Base-by-base conservation (phyloP, 2,329 filamentous ascomycete genomes). In the Diplocarpon rosae region DNA sequence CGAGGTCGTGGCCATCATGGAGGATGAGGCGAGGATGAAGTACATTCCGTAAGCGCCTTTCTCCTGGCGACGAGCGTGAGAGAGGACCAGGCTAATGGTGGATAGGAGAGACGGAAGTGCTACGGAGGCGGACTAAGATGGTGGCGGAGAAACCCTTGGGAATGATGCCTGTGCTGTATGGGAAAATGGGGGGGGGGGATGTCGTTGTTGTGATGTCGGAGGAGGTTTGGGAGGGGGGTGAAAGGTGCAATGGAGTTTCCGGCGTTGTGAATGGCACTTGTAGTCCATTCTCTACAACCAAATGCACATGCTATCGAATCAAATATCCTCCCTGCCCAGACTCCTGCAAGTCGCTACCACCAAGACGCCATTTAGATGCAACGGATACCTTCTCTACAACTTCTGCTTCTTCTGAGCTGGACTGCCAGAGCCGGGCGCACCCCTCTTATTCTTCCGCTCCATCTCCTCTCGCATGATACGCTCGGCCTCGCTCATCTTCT, bases 401-500 rank as follows among this genome's bases (percentile, higher is more conserved):
- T 66, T 69, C 47, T 68, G 73, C 56, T 72, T 76, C 65, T 80
- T 80, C 39, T 79, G 78, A 38, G 65, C 64, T 1, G 68, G 64
- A 37, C 69, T 69, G 14, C 65, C 66, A 42, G 69, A 68, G 0
- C 71, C 70, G 1, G 62, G 63, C 3, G 60, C 60, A 9, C 69
- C 72, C 38, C 76, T 68, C 29, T 70, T 64, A 44, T 80, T 70
- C 60, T 87, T 88, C 52, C 73, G 71, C 55, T 87, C 83, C 64
- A 86, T 72, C 59, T 89, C 84, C 56, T 85, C 82, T 63, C 83
- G 85, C 88, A 94, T 95, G 57, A 92, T 93, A 42, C 83, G 75
- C 65, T 90, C 87, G 2, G 81, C 83, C 60, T 93, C 86, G 57
- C 84, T 90, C 75, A 94, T 90, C 57, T 85, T 92, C 70, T 85